phyloP scores from a whole-genome alignment of 2,329 filamentous ascomycete genomes.

The Trichoderma hamatum region DNA sequence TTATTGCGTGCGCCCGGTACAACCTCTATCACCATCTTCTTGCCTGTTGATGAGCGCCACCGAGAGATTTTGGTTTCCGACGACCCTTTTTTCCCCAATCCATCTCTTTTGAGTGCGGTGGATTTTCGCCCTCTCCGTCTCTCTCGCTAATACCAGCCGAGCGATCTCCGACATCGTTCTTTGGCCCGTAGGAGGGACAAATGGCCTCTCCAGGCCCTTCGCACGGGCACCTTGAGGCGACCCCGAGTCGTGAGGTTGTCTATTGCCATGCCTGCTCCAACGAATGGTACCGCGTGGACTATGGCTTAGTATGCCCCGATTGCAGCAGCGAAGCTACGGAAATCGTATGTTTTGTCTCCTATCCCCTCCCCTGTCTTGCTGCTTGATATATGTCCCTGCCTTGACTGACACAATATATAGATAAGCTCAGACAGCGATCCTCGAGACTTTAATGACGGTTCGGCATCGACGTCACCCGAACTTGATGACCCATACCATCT shows the following conservation, averaged over 20 bases:
- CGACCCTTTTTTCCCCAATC: not conserved
- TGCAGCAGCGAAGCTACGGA: conserved; percentile 81
- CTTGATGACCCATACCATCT: conserved; percentile 30
- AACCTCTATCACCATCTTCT: not conserved
- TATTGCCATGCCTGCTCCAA: conserved; percentile 81
- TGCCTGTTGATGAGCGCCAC: not conserved
- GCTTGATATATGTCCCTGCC: not conserved
- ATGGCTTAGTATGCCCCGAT: conserved; percentile 71
- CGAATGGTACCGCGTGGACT: conserved; percentile 78
- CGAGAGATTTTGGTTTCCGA: not conserved
- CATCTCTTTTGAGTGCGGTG: not conserved
- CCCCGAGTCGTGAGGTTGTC: conserved; percentile 67
- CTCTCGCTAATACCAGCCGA: not conserved
- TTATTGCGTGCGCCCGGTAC: conserved; percentile 3
- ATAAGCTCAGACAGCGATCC: conserved; percentile 64
- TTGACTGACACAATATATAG: conserved; percentile 41
- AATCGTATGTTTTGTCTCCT: conserved; percentile 64
- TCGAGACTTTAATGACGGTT: conserved; percentile 44
- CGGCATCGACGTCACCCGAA: conserved; percentile 39
- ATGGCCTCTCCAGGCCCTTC: conserved; percentile 41
- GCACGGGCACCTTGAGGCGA: conserved; percentile 53
- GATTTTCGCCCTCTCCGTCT: not conserved
- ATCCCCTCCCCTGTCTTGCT: not conserved
- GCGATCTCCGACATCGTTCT: not conserved
- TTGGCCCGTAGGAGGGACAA: conserved; percentile 42